A percentile compares a stretch with the other conserved stretches of the same genome.
phyloP scores from a whole-genome alignment of 139 green algal species.

The Tetradesmus lagerheimii region DNA sequence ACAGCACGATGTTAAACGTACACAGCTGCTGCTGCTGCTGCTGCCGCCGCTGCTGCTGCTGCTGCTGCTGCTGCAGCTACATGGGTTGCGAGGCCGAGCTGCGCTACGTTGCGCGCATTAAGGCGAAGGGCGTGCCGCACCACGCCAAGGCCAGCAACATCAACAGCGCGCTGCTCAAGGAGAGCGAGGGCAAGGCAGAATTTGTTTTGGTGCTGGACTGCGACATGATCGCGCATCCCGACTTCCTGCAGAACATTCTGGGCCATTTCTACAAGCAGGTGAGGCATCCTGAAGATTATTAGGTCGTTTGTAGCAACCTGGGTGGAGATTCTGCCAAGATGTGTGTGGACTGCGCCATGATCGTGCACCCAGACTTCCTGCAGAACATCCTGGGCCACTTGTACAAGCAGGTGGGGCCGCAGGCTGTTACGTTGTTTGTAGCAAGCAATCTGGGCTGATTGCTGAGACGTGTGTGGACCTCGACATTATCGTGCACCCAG shows the following conservation, averaged over 20 bases:
- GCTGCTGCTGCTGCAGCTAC: conserved; percentile 13
- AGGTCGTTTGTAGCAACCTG: too few relatives aligned
- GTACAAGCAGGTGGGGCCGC: too few relatives aligned
- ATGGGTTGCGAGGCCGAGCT: conserved; percentile 16
- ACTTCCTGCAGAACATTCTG: conserved; percentile 25
- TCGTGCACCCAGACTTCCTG: too few relatives aligned
- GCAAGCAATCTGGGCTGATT: too few relatives aligned
- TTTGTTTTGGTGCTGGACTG: conserved; percentile 43
- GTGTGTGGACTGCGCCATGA: too few relatives aligned
- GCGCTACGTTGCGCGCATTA: conserved; percentile 4
- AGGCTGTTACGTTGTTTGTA: too few relatives aligned
- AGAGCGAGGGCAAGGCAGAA: background rate
- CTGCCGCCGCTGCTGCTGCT: background rate
- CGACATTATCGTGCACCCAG: background rate
- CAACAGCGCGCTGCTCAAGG: conserved; percentile 42
- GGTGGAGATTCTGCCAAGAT: too few relatives aligned
- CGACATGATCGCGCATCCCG: conserved; percentile 21
- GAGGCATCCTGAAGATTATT: background rate
- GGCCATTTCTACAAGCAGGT: conserved; percentile 39
- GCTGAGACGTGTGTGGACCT: too few relatives aligned
- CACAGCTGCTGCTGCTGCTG: background rate
- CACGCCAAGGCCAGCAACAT: conserved; percentile 44
- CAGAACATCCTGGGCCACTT: too few relatives aligned
- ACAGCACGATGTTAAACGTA: too few relatives aligned
- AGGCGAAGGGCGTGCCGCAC: conserved; percentile 22